Percentiles rank a stretch among this genome's conserved stretches.
These are phyloP conservation scores for Russula lepida DNA, from an alignment of 768 basidiomycete genomes.

Conservation along the genomic window DNA sequence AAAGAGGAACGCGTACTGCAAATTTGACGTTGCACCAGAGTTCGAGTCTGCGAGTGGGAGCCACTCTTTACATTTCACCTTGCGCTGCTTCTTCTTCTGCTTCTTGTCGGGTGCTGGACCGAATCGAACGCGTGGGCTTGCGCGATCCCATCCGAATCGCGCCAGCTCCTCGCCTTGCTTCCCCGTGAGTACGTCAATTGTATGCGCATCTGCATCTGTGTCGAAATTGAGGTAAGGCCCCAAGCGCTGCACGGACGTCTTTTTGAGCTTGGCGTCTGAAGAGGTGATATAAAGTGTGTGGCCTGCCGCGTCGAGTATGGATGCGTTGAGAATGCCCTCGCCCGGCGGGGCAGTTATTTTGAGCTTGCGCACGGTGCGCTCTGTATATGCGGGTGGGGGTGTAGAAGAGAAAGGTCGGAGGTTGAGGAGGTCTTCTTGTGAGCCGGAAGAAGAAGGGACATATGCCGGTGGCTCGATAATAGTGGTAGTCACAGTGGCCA, in stretches of 20 bases:
- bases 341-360: constrained; percentile 9
- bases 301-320: constrained; percentile 6
- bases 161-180: background rate
- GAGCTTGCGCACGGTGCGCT: constrained; percentile 2
- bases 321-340: constrained; percentile 10
- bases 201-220: background rate
- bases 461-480: constrained; percentile 7
- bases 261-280: constrained; percentile 14
- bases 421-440: background rate
- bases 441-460: background rate
- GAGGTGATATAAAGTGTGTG: constrained; percentile 2
- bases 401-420: constrained; percentile 2
- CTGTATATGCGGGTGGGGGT: constrained; percentile 11
- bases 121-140: constrained; percentile 12
- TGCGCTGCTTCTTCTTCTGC: constrained; percentile 2
- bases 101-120: background rate
- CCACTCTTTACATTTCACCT: constrained; percentile 15
- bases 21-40: background rate
- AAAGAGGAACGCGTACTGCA: background rate
- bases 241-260: constrained; percentile 8
- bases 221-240: background rate
- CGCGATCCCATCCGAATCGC: constrained; percentile 12
- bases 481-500: background rate
- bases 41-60: background rate
- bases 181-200: background rate